Evolutionary conservation across 176 grass and related monocot genomes (phyloP).

Genomic region (Olyra latifolia): DNA sequence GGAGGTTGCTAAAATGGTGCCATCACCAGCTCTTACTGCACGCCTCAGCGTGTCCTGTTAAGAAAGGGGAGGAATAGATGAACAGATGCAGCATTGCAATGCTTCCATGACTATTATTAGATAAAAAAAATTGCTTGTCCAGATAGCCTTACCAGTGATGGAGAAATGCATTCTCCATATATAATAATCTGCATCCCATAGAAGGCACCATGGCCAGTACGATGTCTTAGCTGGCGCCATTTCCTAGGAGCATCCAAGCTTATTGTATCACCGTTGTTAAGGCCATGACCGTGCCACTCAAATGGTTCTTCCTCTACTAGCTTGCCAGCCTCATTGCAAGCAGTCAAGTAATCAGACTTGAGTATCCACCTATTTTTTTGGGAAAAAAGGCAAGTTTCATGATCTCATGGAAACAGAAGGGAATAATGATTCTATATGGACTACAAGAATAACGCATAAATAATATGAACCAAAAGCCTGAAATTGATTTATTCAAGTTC

Average conservation of each 20-base stretch:
- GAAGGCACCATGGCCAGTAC: conserved; percentile 79
- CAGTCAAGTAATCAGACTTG: conserved; percentile 78
- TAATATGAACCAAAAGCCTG: neutral
- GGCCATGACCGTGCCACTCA: conserved; percentile 64
- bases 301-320: conserved; percentile 83
- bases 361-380: conserved; percentile 74
- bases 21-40: conserved; percentile 72
- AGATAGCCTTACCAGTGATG: conserved; percentile 59
- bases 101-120: neutral
- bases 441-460: neutral
- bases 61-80: neutral
- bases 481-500: neutral
- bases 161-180: conserved; percentile 94
- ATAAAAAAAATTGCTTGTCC: neutral
- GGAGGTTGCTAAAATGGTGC: conserved; percentile 80
- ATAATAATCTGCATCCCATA: conserved; percentile 70
- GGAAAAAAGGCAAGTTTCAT: neutral
- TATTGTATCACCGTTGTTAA: conserved; percentile 65
- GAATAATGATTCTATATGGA: neutral
- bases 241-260: conserved; percentile 83
- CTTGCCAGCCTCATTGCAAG: conserved; percentile 75
- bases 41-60: conserved; percentile 90
- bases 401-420: neutral
- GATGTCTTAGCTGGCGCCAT: conserved; percentile 73
- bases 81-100: neutral